phyloP scores from a whole-genome alignment of 805 yeast species.

The Yamadazyma ubonensis region DNA sequence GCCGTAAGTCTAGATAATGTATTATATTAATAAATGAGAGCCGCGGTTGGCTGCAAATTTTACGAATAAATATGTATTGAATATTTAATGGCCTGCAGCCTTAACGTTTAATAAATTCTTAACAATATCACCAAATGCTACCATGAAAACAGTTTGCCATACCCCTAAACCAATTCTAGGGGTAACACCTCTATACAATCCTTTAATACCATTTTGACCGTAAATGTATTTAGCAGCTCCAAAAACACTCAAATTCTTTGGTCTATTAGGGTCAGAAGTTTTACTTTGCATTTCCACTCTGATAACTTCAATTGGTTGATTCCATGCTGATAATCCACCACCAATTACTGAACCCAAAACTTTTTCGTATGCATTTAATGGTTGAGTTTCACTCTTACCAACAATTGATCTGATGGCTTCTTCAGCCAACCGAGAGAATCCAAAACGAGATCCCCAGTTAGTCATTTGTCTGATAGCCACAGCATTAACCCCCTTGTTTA shows the following conservation, averaged over 20 bases:
- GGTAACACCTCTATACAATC: conserved; percentile 93
- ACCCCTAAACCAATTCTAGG: conserved; percentile 96
- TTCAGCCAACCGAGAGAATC: conserved; percentile 89
- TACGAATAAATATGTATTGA: conserved; percentile 4
- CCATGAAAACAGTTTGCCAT: conserved; percentile 99
- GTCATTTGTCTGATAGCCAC: conserved; percentile 99
- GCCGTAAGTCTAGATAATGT: conserved; percentile 14
- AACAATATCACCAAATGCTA: conserved; percentile 89
- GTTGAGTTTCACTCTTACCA: conserved; percentile 56
- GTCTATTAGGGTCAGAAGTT: conserved; percentile 93
- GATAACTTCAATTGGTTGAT: conserved; percentile 97
- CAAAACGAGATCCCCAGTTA: conserved; percentile 98
- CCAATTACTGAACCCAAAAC: conserved; percentile 84
- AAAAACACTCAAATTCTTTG: conserved; percentile 78
- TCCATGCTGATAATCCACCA: conserved; percentile 98
- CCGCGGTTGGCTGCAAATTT: conserved; percentile 5
- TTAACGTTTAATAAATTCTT: conserved; percentile 42
- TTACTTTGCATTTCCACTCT: conserved; percentile 98
- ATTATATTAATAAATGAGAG: background rate
- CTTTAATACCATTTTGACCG: conserved; percentile 76
- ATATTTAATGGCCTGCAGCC: conserved; percentile 34
- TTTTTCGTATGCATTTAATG: conserved; percentile 74
- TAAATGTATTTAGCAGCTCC: conserved; percentile 83
- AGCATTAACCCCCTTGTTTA: conserved; percentile 97
- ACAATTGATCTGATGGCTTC: conserved; percentile 66